phyloP scores from a whole-genome alignment of 495 filamentous ascomycete genomes.

The Cladorrhinum samala region DNA sequence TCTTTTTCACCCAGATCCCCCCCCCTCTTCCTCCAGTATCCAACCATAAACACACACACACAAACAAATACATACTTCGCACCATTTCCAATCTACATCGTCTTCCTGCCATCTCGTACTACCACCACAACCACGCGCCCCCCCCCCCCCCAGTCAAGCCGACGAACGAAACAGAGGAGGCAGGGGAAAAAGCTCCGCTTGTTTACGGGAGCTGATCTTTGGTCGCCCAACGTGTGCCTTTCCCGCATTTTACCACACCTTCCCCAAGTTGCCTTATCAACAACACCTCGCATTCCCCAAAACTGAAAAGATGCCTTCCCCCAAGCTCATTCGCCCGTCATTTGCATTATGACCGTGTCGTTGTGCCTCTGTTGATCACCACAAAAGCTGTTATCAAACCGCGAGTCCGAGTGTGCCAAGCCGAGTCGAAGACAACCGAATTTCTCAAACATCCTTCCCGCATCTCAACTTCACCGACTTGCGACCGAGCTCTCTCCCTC shows the following conservation, averaged over 20 bases:
- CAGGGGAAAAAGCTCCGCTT: not conserved
- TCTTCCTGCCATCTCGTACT: not conserved
- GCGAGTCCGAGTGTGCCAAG: constrained; percentile 7
- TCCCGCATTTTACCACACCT: constrained; percentile 1
- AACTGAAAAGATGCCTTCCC: constrained; percentile 20
- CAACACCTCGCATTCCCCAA: constrained; percentile 14
- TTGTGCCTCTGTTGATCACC: constrained; percentile 23
- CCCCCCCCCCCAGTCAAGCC: not conserved
- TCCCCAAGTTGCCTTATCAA: constrained; percentile 2
- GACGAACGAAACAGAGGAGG: not conserved
- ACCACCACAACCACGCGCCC: not conserved
- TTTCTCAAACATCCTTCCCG: not conserved
- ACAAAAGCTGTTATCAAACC: not conserved
- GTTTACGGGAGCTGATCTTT: constrained; percentile 6
- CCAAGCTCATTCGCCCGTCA: constrained; percentile 12
- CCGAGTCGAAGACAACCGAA: not conserved
- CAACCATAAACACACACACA: not conserved
- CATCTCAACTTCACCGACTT: constrained; percentile 9
- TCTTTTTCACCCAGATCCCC: no score
- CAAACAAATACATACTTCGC: no score
- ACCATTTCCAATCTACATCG: no score
- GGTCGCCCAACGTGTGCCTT: constrained; percentile 8
- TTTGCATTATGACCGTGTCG: constrained; percentile 24
- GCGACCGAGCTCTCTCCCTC: constrained; percentile 7
- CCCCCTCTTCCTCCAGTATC: no score